A percentile compares a stretch with the other conserved stretches of the same genome.
Evolutionary conservation across 1,284 basidiomycete genomes (phyloP).

Genomic region (Cutaneotrichosporon cavernicola): DNA sequence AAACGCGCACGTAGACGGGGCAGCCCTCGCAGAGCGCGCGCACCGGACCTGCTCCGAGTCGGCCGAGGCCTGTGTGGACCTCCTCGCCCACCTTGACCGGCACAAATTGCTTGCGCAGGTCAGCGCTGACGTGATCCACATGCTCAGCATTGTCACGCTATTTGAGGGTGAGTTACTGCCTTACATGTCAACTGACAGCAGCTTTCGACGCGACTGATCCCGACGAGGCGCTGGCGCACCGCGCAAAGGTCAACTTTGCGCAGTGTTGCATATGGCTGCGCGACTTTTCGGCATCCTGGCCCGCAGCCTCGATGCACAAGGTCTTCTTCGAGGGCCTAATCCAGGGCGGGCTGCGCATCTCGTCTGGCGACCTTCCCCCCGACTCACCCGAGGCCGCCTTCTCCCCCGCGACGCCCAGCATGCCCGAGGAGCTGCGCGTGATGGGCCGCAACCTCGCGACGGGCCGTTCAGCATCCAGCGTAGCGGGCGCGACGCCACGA

Average conservation of each 20-base stretch:
- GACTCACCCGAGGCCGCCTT: slow-evolving; percentile 12
- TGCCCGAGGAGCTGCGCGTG: slow-evolving; percentile 26
- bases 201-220: slow-evolving; percentile 33
- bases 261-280: slow-evolving; percentile 50
- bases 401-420: slow-evolving; percentile 8
- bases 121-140: slow-evolving; percentile 48
- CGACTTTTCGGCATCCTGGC: slow-evolving; percentile 44
- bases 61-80: slow-evolving; percentile 38
- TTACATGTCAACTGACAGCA: slow-evolving; percentile 7
- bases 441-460: slow-evolving; percentile 27
- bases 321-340: slow-evolving; percentile 50
- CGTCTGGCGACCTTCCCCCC: slow-evolving; percentile 16
- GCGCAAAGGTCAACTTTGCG: slow-evolving; percentile 43
- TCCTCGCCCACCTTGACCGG: slow-evolving; percentile 39
- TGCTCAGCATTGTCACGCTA: slow-evolving; percentile 44
- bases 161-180: slow-evolving; percentile 36
- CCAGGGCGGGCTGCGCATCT: slow-evolving; percentile 38
- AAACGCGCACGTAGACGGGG: slow-evolving; percentile 8
- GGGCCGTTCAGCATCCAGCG: neutral
- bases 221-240: slow-evolving; percentile 29
- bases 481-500: slow-evolving; percentile 2
- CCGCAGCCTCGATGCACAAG: slow-evolving; percentile 45
- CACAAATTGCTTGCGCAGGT: slow-evolving; percentile 38
- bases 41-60: slow-evolving; percentile 42
- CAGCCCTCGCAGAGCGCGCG: slow-evolving; percentile 23